phyloP scores from a whole-genome alignment of 495 filamentous ascomycete species.

The Hypoxylon perforatum region DNA sequence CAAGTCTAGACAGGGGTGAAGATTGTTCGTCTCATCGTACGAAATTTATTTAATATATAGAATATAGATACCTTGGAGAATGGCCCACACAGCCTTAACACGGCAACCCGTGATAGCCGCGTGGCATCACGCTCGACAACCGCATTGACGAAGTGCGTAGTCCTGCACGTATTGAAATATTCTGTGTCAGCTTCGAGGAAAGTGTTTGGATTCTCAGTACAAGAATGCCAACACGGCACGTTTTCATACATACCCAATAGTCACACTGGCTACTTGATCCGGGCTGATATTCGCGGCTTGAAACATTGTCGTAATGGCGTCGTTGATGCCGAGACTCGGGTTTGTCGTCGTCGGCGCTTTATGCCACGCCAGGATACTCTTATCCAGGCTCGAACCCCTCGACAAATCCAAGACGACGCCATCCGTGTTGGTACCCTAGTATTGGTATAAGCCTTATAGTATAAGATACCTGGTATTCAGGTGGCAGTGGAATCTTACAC shows the following conservation, averaged over 20 bases:
- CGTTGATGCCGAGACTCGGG: conserved; percentile 65
- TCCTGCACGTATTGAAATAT: too few species aligned
- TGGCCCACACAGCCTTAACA: conserved; percentile 64
- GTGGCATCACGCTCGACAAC: conserved; percentile 66
- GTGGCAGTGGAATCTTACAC: too few species aligned
- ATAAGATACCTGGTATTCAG: too few species aligned
- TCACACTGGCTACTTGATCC: conserved; percentile 62
- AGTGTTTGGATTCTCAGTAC: too few species aligned
- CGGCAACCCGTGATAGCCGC: conserved; percentile 64
- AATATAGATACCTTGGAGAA: too few species aligned
- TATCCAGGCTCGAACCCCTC: conserved; percentile 47
- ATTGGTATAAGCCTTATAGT: too few species aligned
- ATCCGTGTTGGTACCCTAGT: conserved; percentile 74
- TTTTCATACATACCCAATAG: too few species aligned
- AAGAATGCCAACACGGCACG: too few species aligned
- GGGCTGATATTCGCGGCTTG: conserved; percentile 50
- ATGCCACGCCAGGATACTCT: conserved; percentile 62
- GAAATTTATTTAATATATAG: too few species aligned
- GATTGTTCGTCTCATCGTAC: too few species aligned
- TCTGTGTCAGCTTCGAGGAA: too few species aligned
- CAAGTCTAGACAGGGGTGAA: too few species aligned
- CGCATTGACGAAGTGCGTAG: conserved; percentile 73
- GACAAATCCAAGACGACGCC: conserved; percentile 66
- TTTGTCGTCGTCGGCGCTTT: conserved; percentile 70
- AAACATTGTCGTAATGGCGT: conserved; percentile 61